Base-by-base conservation (phyloP, 352 stramenopile species). In the Phytophthora foliorum region DNA sequence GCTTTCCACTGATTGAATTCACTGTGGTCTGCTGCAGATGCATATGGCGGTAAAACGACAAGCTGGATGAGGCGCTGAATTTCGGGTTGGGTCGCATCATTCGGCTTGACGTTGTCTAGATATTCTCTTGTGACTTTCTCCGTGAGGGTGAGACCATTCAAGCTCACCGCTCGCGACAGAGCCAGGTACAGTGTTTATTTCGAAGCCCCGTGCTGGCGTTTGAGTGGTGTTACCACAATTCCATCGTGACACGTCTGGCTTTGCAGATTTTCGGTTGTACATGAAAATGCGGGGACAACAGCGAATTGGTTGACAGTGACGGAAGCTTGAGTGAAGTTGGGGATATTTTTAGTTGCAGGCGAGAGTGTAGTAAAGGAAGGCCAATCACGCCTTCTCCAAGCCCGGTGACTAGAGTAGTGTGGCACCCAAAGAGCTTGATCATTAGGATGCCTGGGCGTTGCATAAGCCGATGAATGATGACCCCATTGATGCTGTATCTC, bases 251-350 rank as follows among this genome's bases (percentile, higher is more conserved):
- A 55, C 4, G 42, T 54, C 16, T 70, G 67, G 0, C 67, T 55
- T 45, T 70, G 67, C 0, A 67, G 48, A 11, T 75, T 72, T 46
- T 70, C 67, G 4, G 59, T 70, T 0, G 67, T 75, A 29, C 54
- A 70, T 6, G 67, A 50, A 44, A 67, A 70, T 6, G 45, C 60
- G n/a, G 67, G 50, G 0, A 75, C 67, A 0, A 64, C 27, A 3
- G 60, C 32, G n/a, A 70, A 75, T 34, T 71, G 61, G 2, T 57
- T 19, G 0, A 75, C 51, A 0, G 60, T 71, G 4, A 71, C 16
- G 0, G 14, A 51, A 44, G 38, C 19, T 17, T 61, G 48, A 6
- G 31, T 3, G 9, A 65, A 50, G 19, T 64, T 56, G 2, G 34
- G 21, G 2, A 65, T 41, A 10, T 52, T 27, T 21, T 32, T 4